Base-by-base conservation (phyloP, 176 grass and related monocot genomes). In the Zoysia japonica region DNA sequence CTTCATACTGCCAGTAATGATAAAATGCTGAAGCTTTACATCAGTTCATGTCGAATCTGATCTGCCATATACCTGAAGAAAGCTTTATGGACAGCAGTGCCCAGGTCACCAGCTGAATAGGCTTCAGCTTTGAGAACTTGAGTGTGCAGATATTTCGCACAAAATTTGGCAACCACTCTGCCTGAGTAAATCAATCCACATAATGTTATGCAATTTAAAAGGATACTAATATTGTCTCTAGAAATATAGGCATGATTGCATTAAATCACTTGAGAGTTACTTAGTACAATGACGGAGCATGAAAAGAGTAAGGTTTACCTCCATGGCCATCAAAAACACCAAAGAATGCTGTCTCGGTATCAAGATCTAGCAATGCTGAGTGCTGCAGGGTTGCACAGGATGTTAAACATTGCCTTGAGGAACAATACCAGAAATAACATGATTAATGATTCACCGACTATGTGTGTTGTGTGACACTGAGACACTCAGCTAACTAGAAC, bases 321-420 rank as follows among this genome's bases (percentile, higher is more conserved):
- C 96, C 92, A 35, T 97, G 95, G n/a, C 95, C 95, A 89, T 97
- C 95, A 85, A 88, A 97, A 90, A 97, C 92, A 59, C 92, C 95
- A 79, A 97, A 95, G 86, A 99, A 89, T 73, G 96, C 86, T 42
- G 96, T 99, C 62, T 85, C 76, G 1, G 79, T 78, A 57, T 99
- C 92, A 79, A 95, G 90, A 87, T 95, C 79, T 85, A 88, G 88
- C 81, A 99, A 78, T 61, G 92, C 92, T 37, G 90, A 87, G 79
- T 99, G 96, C 96, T 99, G 79, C 62, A 89, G 72, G 71, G 77
- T 79, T 47, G 43, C 20, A 81, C 61, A 85, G 11, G 73, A 83
- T 47, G 76, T 80, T 53, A 48, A 75, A 63, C 6, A 77, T n/a
- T 75, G 36, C 63, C 57, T 59, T 5, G 19, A 35, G 52, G 42